A percentile compares a stretch with the other conserved stretches of the same genome.
Evolutionary conservation across 2,329 filamentous ascomycete species (phyloP).

Genomic region (Alternaria triticina): DNA sequence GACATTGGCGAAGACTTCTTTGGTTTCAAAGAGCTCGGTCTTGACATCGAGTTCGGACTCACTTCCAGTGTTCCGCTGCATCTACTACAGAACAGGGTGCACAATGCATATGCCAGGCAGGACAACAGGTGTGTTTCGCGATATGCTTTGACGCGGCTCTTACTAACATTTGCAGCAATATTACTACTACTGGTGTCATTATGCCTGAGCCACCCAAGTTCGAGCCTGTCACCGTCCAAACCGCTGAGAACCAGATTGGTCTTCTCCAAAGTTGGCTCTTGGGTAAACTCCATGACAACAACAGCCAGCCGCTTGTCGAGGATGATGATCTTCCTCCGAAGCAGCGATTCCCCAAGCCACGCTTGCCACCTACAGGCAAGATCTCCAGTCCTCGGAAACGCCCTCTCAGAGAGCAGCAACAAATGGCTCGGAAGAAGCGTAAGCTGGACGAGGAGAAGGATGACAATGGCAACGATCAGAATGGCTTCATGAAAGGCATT

Average conservation of each 20-base stretch:
- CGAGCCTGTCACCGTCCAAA: conserved; percentile 80
- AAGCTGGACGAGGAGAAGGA: conserved; percentile 63
- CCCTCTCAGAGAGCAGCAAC: conserved; percentile 80
- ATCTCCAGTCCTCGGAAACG: conserved; percentile 85
- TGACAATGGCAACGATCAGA: conserved; percentile 38
- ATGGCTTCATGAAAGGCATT: conserved; percentile 39
- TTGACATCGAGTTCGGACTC: conserved; percentile 89
- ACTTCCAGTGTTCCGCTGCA: conserved; percentile 92
- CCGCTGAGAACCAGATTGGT: conserved; percentile 79
- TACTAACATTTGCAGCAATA: conserved; percentile 57
- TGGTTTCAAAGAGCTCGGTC: conserved; percentile 91
- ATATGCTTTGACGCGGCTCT: background rate
- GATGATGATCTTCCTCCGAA: conserved; percentile 95
- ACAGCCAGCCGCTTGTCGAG: conserved; percentile 82
- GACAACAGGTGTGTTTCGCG: conserved; percentile 60
- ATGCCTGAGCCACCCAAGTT: conserved; percentile 73
- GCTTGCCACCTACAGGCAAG: conserved; percentile 77
- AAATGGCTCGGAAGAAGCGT: conserved; percentile 86
- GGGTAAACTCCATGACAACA: conserved; percentile 83
- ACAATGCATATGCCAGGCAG: conserved; percentile 82
- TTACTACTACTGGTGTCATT: conserved; percentile 64
- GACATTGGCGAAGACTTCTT: conserved; percentile 99
- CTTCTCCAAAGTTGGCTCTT: conserved; percentile 92
- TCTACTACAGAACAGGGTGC: conserved; percentile 88
- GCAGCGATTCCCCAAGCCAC: conserved; percentile 72